Conservation (phyloP, 768 basidiomycete genomes). For the Neoboletus magnificus region DNA sequence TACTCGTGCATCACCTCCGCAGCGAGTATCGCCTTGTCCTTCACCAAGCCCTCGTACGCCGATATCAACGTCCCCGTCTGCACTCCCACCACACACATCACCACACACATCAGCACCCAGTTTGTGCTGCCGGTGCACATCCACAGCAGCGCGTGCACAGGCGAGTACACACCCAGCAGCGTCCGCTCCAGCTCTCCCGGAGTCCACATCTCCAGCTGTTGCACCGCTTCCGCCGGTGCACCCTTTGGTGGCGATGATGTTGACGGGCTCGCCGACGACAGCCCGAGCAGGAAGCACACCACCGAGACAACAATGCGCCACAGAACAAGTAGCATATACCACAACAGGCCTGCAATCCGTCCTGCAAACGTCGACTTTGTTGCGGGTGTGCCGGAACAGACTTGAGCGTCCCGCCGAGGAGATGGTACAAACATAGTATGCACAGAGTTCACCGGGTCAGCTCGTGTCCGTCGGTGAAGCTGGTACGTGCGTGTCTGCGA, state of each 20-base stretch:
- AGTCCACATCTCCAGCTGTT: slow-evolving; percentile 75
- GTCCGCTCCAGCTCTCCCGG: slow-evolving; percentile 69
- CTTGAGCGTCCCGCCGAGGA: slow-evolving; percentile 20
- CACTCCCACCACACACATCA: slow-evolving; percentile 63
- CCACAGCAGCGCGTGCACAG: slow-evolving; percentile 73
- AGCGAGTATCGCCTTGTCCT: slow-evolving; percentile 71
- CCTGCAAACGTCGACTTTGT: slow-evolving; percentile 43
- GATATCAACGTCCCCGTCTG: slow-evolving; percentile 47
- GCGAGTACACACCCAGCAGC: slow-evolving; percentile 76
- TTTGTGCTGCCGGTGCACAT: slow-evolving; percentile 64
- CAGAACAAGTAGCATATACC: slow-evolving; percentile 33
- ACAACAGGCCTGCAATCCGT: slow-evolving; percentile 35
- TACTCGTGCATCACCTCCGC: slow-evolving; percentile 85
- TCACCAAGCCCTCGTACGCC: slow-evolving; percentile 60
- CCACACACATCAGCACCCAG: slow-evolving; percentile 68
- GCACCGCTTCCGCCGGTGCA: slow-evolving; percentile 52
- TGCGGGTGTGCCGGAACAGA: slow-evolving; percentile 33
- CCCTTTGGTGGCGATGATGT: slow-evolving; percentile 31
- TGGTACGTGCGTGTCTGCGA: slow-evolving; percentile 68
- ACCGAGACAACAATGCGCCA: slow-evolving; percentile 55
- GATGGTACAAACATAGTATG: slow-evolving; percentile 65
- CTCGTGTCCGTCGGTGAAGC: slow-evolving; percentile 49
- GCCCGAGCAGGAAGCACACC: slow-evolving; percentile 66
- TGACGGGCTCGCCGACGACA: slow-evolving; percentile 45
- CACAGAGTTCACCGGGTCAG: slow-evolving; percentile 66